These are phyloP conservation scores for Colletotrichum graminicola DNA, from an alignment of 2,329 filamentous ascomycete species.

Conservation along the genomic window DNA sequence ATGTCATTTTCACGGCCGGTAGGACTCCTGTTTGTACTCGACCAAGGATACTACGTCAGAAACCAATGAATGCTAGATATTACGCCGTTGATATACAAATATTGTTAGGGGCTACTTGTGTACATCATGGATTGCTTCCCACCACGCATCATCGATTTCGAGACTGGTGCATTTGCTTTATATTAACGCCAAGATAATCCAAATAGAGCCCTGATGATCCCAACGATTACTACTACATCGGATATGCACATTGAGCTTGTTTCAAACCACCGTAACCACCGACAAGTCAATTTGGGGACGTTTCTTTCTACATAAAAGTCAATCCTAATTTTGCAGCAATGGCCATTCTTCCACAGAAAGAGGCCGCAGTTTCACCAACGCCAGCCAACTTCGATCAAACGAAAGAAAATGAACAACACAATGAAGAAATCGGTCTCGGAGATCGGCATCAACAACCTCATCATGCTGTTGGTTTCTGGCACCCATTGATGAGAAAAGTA, in stretches of 20 bases:
- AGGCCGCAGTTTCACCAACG: too few relatives aligned
- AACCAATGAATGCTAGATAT: neutral
- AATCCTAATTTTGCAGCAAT: neutral
- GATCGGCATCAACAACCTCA: constrained; percentile 38
- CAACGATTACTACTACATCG: neutral
- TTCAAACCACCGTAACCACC: neutral
- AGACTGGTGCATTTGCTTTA: too few relatives aligned
- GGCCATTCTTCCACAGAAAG: neutral
- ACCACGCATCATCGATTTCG: constrained; percentile 34
- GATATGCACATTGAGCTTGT: neutral
- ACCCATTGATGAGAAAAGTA: constrained; percentile 50
- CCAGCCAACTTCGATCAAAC: neutral
- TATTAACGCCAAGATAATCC: constrained; percentile 21
- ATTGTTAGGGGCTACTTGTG: constrained; percentile 20
- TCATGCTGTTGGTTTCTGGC: constrained; percentile 59
- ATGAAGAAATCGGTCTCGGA: constrained; percentile 1
- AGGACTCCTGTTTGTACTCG: accelerated
- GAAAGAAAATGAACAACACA: neutral
- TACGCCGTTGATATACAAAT: accelerated
- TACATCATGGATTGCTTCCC: too few relatives aligned
- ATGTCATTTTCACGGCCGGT: constrained; percentile 5
- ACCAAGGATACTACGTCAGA: too few relatives aligned
- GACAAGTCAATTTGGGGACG: neutral
- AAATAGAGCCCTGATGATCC: neutral
- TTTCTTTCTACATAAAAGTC: neutral